A percentile compares a stretch with the other conserved stretches of the same genome.
These are phyloP conservation scores for Aspergillus novofumigatus DNA, from an alignment of 2,329 filamentous ascomycete species.

Conservation along the genomic window DNA sequence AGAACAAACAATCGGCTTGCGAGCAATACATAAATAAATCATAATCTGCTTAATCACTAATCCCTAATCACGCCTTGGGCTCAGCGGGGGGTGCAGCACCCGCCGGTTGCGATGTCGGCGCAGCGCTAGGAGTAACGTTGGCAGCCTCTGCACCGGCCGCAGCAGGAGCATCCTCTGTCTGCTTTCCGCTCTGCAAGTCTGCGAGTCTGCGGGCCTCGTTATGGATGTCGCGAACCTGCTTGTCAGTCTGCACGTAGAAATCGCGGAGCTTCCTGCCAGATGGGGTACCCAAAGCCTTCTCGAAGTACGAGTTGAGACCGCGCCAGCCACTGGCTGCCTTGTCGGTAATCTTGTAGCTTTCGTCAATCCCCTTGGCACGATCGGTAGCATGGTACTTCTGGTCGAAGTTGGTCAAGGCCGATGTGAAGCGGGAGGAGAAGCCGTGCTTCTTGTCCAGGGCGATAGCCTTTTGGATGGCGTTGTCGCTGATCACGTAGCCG, in stretches of 20 bases:
- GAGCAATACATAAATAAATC: neutral
- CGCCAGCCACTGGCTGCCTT: conserved; percentile 65
- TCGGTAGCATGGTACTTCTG: conserved; percentile 82
- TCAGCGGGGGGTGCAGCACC: conserved; percentile 23
- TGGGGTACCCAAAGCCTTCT: conserved; percentile 82
- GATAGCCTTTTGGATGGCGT: conserved; percentile 76
- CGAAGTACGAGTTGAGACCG: conserved; percentile 83
- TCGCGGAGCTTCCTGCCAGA: conserved; percentile 82
- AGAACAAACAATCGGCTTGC: too few relatives aligned
- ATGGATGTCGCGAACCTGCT: conserved; percentile 93
- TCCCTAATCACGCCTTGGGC: conserved; percentile 23
- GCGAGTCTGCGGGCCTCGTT: conserved; percentile 83
- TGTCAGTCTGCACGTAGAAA: conserved; percentile 81
- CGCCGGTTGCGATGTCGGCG: conserved; percentile 19
- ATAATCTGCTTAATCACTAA: neutral
- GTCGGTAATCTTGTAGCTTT: conserved; percentile 74
- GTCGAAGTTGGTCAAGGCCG: conserved; percentile 72
- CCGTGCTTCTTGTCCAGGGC: conserved; percentile 87
- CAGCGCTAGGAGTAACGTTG: conserved; percentile 16
- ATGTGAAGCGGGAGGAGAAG: conserved; percentile 74
- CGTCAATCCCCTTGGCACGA: conserved; percentile 77
- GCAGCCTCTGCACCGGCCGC: conserved; percentile 12
- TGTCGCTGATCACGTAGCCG: conserved; percentile 78
- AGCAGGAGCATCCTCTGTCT: conserved; percentile 18
- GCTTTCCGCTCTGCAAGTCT: conserved; percentile 67